Percentiles rank a stretch among this genome's conserved stretches.
Evolutionary conservation across 176 grass and related monocot genomes (phyloP).

Genomic region (Guadua angustifolia): DNA sequence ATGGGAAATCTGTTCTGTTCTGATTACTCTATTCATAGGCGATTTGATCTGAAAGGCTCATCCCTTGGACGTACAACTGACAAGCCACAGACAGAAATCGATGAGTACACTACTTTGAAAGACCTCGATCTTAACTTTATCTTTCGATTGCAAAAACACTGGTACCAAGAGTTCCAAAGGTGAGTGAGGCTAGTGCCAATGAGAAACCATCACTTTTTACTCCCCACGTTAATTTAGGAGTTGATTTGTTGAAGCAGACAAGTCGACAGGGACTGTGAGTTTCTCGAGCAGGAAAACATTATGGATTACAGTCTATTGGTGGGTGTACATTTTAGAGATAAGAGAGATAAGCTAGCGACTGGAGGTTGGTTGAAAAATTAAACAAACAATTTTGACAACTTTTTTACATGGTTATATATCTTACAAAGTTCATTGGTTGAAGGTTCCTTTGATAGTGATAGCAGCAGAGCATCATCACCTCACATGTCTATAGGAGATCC

Average conservation of each 20-base stretch:
- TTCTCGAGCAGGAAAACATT: slow-evolving; percentile 97
- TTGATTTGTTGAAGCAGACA: slow-evolving; percentile 62
- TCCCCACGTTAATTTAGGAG: slow-evolving; percentile 12
- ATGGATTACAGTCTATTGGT: slow-evolving; percentile 99
- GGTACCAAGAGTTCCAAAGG: slow-evolving; percentile 89
- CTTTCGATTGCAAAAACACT: slow-evolving; percentile 77
- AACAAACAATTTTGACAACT: slow-evolving; percentile 13
- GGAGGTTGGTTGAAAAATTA: slow-evolving; percentile 65
- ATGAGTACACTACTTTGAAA: slow-evolving; percentile 91
- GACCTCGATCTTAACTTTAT: slow-evolving; percentile 99
- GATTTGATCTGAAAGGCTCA: slow-evolving; percentile 90
- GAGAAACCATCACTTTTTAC: slow-evolving; percentile 4
- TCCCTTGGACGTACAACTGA: slow-evolving; percentile 87
- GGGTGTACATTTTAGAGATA: slow-evolving; percentile 87
- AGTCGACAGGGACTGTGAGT: slow-evolving; percentile 92
- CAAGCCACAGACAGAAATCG: slow-evolving; percentile 86
- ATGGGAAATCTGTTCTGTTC: slow-evolving; percentile 97
- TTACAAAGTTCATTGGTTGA: slow-evolving; percentile 47
- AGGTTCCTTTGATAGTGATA: slow-evolving; percentile 74
- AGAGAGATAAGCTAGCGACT: slow-evolving; percentile 52
- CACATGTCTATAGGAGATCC: slow-evolving; percentile 70
- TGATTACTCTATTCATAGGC: slow-evolving; percentile 77
- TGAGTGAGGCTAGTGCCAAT: slow-evolving; percentile 31
- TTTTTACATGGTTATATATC: slow-evolving; percentile 36
- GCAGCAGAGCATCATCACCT: slow-evolving; percentile 59